Evolutionary conservation across 176 grass and related monocot genomes (phyloP).

Genomic region (Miscanthus lutarioriparius): DNA sequence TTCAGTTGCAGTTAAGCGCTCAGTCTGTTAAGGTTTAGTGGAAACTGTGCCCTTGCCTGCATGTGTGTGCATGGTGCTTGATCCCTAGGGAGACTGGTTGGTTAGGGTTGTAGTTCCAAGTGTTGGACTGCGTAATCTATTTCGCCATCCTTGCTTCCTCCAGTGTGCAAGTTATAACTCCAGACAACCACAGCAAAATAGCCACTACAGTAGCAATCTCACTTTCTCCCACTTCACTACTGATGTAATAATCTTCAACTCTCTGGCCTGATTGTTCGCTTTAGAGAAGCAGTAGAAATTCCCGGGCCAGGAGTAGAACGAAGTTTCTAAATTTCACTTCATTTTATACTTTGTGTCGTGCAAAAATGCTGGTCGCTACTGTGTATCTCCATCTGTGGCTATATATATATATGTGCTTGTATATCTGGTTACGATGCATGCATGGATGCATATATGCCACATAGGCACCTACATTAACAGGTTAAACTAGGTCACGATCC

Average conservation of each 20-base stretch:
- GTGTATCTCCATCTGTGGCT: not conserved
- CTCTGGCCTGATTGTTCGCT: not conserved
- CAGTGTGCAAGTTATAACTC: conserved; percentile 13
- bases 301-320: not conserved
- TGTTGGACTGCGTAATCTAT: conserved; percentile 36
- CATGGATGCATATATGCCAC: conserved; percentile 21
- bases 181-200: not conserved
- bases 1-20: conserved; percentile 50
- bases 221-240: not conserved
- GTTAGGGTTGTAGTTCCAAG: conserved; percentile 36
- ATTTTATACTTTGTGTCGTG: not conserved
- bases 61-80: conserved; percentile 36
- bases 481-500: no score
- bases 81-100: conserved; percentile 49
- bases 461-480: no score
- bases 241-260: not conserved
- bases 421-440: not conserved
- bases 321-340: not conserved
- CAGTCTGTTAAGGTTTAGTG: conserved; percentile 39
- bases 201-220: not conserved
- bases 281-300: not conserved
- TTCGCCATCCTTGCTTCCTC: conserved; percentile 18
- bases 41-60: conserved; percentile 46
- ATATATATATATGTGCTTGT: not conserved
- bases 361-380: not conserved